Evolutionary conservation across 805 yeast genomes (phyloP).

Genomic region (Candida mattraensis): DNA sequence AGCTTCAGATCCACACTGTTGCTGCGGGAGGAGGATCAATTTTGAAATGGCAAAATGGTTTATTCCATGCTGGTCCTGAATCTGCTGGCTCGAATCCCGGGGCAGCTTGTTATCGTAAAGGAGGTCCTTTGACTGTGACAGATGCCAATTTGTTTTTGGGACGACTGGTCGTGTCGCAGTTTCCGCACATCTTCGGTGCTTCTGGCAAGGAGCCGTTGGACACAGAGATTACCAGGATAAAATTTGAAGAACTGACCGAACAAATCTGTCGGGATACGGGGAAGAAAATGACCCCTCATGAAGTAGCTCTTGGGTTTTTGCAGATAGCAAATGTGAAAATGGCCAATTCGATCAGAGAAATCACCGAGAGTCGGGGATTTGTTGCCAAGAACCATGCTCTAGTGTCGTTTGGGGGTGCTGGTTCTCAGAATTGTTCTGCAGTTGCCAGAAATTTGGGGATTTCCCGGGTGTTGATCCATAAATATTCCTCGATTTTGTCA

Average conservation of each 20-base stretch:
- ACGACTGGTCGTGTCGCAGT: slow-evolving; percentile 39
- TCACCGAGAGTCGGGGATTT: slow-evolving; percentile 47
- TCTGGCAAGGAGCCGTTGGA: slow-evolving; percentile 42
- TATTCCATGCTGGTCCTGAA: slow-evolving; percentile 49
- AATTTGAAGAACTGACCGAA: slow-evolving; percentile 39
- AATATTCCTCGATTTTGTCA: slow-evolving; percentile 46
- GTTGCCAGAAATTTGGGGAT: slow-evolving; percentile 44
- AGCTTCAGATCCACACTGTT: slow-evolving; percentile 40
- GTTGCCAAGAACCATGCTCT: slow-evolving; percentile 42
- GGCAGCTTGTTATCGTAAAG: slow-evolving; percentile 49
- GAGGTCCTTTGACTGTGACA: slow-evolving; percentile 48
- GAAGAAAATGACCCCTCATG: slow-evolving; percentile 37
- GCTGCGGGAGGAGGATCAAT: slow-evolving; percentile 56
- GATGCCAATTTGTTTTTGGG: slow-evolving; percentile 47
- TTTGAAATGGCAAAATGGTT: slow-evolving; percentile 35
- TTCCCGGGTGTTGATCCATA: slow-evolving; percentile 42
- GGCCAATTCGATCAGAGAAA: slow-evolving; percentile 48
- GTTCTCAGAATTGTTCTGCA: slow-evolving; percentile 46
- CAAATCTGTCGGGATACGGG: slow-evolving; percentile 35
- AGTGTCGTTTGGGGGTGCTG: slow-evolving; percentile 52
- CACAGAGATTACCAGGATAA: slow-evolving; percentile 31
- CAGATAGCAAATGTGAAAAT: slow-evolving; percentile 46
- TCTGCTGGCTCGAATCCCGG: slow-evolving; percentile 49
- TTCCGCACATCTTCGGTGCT: slow-evolving; percentile 48
- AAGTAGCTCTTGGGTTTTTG: slow-evolving; percentile 46